Conservation (phyloP, 371 early-diverging fungal genomes). For the Mortierella polycephala region DNA sequence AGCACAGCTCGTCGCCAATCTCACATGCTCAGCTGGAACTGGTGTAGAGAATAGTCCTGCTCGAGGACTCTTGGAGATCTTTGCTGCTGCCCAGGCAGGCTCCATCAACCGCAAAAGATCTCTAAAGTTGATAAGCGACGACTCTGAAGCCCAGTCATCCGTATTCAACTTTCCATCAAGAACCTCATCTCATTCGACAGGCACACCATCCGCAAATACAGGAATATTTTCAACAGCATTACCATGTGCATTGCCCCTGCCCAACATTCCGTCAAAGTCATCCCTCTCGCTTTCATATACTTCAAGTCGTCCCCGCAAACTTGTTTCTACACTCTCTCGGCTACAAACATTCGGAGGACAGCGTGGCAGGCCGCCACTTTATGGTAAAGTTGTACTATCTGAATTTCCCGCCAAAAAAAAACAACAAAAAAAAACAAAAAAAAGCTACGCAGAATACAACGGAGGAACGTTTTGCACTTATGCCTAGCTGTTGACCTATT, state of each 20-base stretch:
- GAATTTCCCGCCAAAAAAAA: too few relatives aligned
- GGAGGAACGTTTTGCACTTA: too few relatives aligned
- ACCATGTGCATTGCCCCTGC: neutral
- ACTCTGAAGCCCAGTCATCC: conserved; percentile 13
- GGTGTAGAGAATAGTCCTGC: conserved; percentile 39
- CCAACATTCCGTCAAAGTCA: conserved; percentile 13
- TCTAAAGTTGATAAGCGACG: conserved; percentile 30
- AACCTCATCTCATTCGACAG: neutral
- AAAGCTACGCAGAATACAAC: too few relatives aligned
- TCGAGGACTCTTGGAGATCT: conserved; percentile 42
- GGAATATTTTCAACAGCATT: neutral
- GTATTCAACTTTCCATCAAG: neutral
- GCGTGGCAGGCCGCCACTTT: conserved; percentile 16
- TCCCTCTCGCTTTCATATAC: conserved; percentile 19
- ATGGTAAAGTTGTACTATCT: conserved; percentile 14
- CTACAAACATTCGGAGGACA: conserved; percentile 21
- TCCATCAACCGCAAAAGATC: conserved; percentile 41
- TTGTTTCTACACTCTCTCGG: conserved; percentile 24
- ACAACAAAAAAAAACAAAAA: too few relatives aligned
- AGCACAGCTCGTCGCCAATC: conserved; percentile 9
- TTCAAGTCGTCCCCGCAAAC: conserved; percentile 12
- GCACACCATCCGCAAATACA: neutral
- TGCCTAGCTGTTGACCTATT: neutral
- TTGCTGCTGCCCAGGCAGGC: conserved; percentile 38
- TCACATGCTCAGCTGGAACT: conserved; percentile 20